Base-by-base conservation (phyloP, 352 stramenopile species). In the Halophytophthora polymorphica region DNA sequence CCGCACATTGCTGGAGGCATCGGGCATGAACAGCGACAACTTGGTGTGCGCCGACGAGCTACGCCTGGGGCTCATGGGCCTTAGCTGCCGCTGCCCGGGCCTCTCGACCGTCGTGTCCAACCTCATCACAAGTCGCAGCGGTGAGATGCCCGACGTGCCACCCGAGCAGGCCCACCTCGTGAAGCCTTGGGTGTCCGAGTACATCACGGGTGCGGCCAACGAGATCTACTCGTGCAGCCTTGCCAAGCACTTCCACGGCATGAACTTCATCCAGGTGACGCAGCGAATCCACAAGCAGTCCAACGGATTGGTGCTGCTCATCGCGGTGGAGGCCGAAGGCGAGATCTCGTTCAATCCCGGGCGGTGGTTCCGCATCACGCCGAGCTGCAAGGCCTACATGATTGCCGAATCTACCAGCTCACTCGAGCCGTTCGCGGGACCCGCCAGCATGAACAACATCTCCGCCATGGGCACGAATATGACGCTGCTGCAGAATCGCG, bases 91-190 rank as follows among this genome's bases (percentile, higher is more conserved):
- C 6, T 95, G 84, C 15, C 80, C 77, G 0, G 84, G 84, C 0
- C 62, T 95, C 2, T 95, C 83, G 19, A 95, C 84, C 7, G 67
- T 95, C 0, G 71, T 95, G 11, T 91, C 84, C 2, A 95, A 95
- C 44, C 58, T 95, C 22, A 88, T 95, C 29, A 88, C 78, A 2
- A 90, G 82, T 64, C 70, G 80, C 11, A 88, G 74, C 17, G 66
- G 65, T 0, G 75, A 79, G 6, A 41, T 82, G 2, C 62, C 71
- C 3, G 21, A 56, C 14, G 58, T 57, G 2, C 7, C 38, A 2
- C 46, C 53, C 2, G 45, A 61, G 2, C 45, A 69, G 35, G 46
- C 54, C 23, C 47, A 67, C 19, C 2, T 62, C 0, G 15, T 63
- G 3, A 72, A 73, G 21, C 68, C 66, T 11, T 94, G 81, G 81